Evolutionary conservation across 1,139 yeast genomes (phyloP), one percentile per base, ranked within the genome.

Genomic region (Cylindricascospora bacillispora): DNA sequence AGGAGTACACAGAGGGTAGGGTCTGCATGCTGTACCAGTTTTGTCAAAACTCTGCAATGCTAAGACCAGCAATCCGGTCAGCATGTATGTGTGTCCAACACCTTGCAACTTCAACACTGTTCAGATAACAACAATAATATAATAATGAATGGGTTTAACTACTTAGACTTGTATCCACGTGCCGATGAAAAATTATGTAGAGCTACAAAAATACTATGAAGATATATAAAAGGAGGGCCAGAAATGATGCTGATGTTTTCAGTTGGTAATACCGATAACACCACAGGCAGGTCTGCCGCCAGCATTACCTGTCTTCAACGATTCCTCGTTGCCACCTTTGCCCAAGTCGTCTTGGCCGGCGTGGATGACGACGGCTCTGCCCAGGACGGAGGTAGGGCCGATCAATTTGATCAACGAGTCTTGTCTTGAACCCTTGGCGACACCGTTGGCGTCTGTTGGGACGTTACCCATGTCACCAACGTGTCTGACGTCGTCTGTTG

Each of bases 211-310:
- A n/a, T n/a, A n/a, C n/a, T n/a, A n/a, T n/a, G n/a, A n/a, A n/a
- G n/a, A n/a, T n/a, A n/a, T n/a, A n/a, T n/a, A n/a, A 11, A 9
- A 11, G 11, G 20, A 6, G n/a, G 11, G 11, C 14, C 15, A 12
- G 14, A 82, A 46, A 97, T 97, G 30, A 82, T 95, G 19, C 71
- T 82, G 57, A 97, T 97, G 32, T 79, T 85, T 25, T 49, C 52
- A 64, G 45, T 63, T 57, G 37, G 81, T 51, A 42, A 80, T 54
- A 52, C 98, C 97, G 66, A 89, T 86, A 56, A 89, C 97, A 68
- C 98, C 97, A 67, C 98, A 89, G 43, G 98, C 98, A 45, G 93
- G 86, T 74, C 98, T 83, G 49, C 80, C 89, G 59, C 98, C 97
- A 39, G 98, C 97, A 57, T 89, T 86, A 65, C 98, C 98, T 45